These are phyloP conservation scores for Crithidia bombi DNA, from an alignment of 208 protist species.

Conservation along the genomic window DNA sequence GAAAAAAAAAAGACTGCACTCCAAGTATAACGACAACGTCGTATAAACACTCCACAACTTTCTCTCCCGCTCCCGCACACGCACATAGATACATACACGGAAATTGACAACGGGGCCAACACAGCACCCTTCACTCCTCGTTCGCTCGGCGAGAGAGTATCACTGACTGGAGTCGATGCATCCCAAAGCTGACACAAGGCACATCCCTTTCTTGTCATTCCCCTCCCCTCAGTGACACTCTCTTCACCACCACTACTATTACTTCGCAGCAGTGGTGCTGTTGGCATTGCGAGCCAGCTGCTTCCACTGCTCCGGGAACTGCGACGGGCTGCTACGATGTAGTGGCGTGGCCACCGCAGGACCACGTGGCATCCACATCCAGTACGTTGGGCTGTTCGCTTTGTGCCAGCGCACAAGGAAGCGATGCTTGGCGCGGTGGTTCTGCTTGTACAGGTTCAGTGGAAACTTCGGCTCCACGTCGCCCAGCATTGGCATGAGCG, in stretches of 20 bases:
- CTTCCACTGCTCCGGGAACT: conserved; percentile 86
- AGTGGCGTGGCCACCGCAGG: conserved; percentile 59
- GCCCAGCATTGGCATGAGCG: conserved; percentile 88
- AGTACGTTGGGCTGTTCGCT: conserved; percentile 85
- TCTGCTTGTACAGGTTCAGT: conserved; percentile 90
- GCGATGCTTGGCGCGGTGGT: conserved; percentile 80
- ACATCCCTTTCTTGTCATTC: no score
- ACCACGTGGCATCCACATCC: conserved; percentile 88
- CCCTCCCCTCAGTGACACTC: no score
- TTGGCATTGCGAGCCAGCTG: conserved; percentile 43
- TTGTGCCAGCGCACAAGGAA: conserved; percentile 92
- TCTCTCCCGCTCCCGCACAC: not conserved
- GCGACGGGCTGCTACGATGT: conserved; percentile 62
- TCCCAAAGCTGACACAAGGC: no score
- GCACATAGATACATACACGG: not conserved
- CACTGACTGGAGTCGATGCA: no score
- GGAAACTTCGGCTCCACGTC: conserved; percentile 92
- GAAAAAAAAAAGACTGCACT: no score
- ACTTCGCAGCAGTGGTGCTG: not conserved
- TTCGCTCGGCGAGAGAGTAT: no score
- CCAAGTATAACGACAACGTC: no score
- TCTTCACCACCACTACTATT: not conserved
- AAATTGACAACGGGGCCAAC: not conserved
- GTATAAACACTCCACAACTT: no score
- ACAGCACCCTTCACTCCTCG: no score